Base-by-base conservation (phyloP, 23 red algal genomes). In the Gracilaria gracilis region DNA sequence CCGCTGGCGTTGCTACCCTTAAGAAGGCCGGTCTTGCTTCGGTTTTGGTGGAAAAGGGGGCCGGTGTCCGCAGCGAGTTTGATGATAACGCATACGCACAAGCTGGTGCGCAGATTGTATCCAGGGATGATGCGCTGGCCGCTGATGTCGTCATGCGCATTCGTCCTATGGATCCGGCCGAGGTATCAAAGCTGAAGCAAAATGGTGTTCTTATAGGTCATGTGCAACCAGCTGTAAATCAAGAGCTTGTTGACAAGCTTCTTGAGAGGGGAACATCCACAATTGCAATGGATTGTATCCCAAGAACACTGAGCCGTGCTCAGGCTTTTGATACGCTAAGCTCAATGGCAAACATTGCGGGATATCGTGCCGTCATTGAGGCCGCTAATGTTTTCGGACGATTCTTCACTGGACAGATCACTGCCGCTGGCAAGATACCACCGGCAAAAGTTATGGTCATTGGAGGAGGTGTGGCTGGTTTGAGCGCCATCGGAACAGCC, bases 331-430 rank as follows among this genome's bases (percentile, higher is more conserved):
- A 94, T 57, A 86, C 91, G 31, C 71, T 94, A 9, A 80, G 57
- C n/a, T 94, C 91, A 21, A 86, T 87, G 81, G 91, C 91, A 50
- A 87, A 81, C 46, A 81, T 94, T 67, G 91, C 91, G 6, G 91
- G 91, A 28, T 94, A 94, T 57, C 81, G 91, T 19, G 91, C 91
- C 0, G 91, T 94, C 51, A 86, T 94, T 27, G 91, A 94, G 83
- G 91, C 91, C 61, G 91, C 91, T 0, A 81, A 86, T 36, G 91
- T 80, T n/a, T 87, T 94, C 25, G 82, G 82, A 42, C 39, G 91
- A 19, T 87, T 94, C 61, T 87, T 94, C 65, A 79, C 75, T 21
- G 91, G 91, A 2, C 91, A 94, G 82, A 94, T 94, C 67, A 94
- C 91, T 6, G 91, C 91, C 24, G 91, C 91, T 15, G 91, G 91